Evolutionary conservation across 1,284 basidiomycete genomes (phyloP).

Genomic region (Tilletia caries): DNA sequence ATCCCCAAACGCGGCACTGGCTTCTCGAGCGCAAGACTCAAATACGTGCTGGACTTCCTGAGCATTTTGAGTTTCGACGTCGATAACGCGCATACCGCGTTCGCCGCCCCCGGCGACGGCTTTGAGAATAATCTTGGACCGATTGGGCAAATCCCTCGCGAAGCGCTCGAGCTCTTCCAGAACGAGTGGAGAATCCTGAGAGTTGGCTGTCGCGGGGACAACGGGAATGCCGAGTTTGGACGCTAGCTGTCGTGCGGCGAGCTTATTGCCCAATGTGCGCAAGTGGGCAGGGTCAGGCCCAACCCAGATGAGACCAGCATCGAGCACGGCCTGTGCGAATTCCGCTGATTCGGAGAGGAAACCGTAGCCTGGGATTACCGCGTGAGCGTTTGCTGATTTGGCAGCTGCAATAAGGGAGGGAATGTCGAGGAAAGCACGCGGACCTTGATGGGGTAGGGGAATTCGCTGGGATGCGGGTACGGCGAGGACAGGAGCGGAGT

Average conservation of each 20-base stretch:
- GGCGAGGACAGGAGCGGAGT: slow-evolving; percentile 25
- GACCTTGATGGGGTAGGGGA: slow-evolving; percentile 42
- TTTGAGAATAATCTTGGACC: slow-evolving; percentile 26
- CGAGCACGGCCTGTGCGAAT: slow-evolving; percentile 24
- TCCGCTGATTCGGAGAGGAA: slow-evolving; percentile 12
- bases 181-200: background rate
- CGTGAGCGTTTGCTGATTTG: slow-evolving; percentile 57
- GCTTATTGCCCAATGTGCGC: slow-evolving; percentile 22
- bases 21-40: slow-evolving; percentile 28
- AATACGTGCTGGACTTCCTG: slow-evolving; percentile 16
- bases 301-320: slow-evolving; percentile 19
- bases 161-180: slow-evolving; percentile 23
- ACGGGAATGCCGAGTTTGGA: slow-evolving; percentile 16
- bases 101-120: slow-evolving; percentile 33
- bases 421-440: slow-evolving; percentile 33
- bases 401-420: slow-evolving; percentile 59
- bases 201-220: slow-evolving; percentile 17
- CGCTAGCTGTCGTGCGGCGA: slow-evolving; percentile 21
- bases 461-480: slow-evolving; percentile 13
- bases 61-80: background rate
- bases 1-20: slow-evolving; percentile 22
- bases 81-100: slow-evolving; percentile 26
- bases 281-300: slow-evolving; percentile 22
- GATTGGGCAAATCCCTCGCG: background rate
- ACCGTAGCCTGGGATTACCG: slow-evolving; percentile 43